Evolutionary conservation across 2,329 filamentous ascomycete genomes (phyloP).

Genomic region (Diaporthe humulicola): DNA sequence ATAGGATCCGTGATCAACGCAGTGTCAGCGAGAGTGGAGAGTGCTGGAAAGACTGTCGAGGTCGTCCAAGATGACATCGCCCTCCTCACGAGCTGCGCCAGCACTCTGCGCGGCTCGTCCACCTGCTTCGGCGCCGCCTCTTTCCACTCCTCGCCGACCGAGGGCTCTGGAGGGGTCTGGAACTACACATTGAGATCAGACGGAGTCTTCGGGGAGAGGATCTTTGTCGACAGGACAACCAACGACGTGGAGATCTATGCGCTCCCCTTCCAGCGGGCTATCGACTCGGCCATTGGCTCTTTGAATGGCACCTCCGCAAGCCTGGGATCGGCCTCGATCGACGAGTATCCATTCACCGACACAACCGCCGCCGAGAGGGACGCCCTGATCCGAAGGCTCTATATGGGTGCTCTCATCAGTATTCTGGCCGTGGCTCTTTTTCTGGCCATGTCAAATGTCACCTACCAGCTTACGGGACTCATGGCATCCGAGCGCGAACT

Average conservation of each 20-base stretch:
- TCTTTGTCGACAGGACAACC: slow-evolving; percentile 65
- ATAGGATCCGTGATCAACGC: slow-evolving; percentile 79
- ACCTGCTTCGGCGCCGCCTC: slow-evolving; percentile 79
- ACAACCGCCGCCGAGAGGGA: slow-evolving; percentile 76
- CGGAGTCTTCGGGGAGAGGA: slow-evolving; percentile 62
- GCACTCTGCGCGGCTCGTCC: slow-evolving; percentile 73
- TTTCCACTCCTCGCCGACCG: slow-evolving; percentile 77
- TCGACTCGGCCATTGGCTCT: slow-evolving; percentile 73
- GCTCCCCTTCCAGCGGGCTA: slow-evolving; percentile 76
- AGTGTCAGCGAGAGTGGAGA: slow-evolving; percentile 70
- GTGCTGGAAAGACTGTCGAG: slow-evolving; percentile 44
- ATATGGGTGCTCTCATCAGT: slow-evolving; percentile 80
- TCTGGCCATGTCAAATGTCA: slow-evolving; percentile 82
- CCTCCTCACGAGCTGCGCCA: slow-evolving; percentile 63
- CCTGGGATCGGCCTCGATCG: slow-evolving; percentile 39
- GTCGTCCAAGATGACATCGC: slow-evolving; percentile 41
- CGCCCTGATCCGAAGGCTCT: slow-evolving; percentile 74
- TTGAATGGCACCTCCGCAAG: slow-evolving; percentile 42
- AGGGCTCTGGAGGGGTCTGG: slow-evolving; percentile 68
- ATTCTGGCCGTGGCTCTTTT: slow-evolving; percentile 85
- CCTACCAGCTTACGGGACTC: slow-evolving; percentile 88
- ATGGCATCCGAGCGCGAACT: slow-evolving; percentile 88
- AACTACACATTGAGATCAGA: slow-evolving; percentile 82
- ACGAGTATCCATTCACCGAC: slow-evolving; percentile 84
- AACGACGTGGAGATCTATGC: slow-evolving; percentile 78